These are phyloP conservation scores for Jatropha multifida DNA, from an alignment of 441 rosid species.

Conservation along the genomic window DNA sequence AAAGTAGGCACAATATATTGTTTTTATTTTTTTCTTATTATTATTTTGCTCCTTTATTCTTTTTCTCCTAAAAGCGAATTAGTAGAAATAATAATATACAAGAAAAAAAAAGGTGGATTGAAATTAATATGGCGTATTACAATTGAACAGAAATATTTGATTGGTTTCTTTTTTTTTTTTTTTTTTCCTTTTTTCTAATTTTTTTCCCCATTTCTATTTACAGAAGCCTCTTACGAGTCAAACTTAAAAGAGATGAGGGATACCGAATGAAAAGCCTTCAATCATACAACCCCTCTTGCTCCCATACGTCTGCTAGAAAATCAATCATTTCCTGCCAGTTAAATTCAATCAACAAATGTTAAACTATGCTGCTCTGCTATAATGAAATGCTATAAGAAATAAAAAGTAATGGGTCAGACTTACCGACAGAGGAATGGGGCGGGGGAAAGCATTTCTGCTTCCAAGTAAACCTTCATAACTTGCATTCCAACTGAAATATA, in stretches of 20 bases:
- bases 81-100: too few species aligned
- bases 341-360: constrained; percentile 11
- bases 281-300: constrained; percentile 72
- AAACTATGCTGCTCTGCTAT: not conserved
- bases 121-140: constrained; percentile 2
- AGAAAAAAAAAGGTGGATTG: not conserved
- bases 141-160: constrained; percentile 15
- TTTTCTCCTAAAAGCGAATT: too few species aligned
- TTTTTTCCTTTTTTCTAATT: not conserved
- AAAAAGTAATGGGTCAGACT: constrained; percentile 17
- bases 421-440: constrained; percentile 66
- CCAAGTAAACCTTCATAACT: constrained; percentile 62
- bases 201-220: constrained; percentile 27
- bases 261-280: constrained; percentile 22
- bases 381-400: not conserved
- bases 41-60: too few species aligned
- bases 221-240: constrained; percentile 22
- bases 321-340: constrained; percentile 74
- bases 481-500: constrained; percentile 58
- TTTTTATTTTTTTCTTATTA: too few species aligned
- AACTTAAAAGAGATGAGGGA: constrained; percentile 14
- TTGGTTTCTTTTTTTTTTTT: not conserved
- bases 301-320: constrained; percentile 79
- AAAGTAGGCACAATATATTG: too few species aligned
- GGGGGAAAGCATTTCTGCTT: constrained; percentile 51